Evolutionary conservation across 495 filamentous ascomycete genomes (phyloP).

Genomic region (Sphaerosporella brunnea): DNA sequence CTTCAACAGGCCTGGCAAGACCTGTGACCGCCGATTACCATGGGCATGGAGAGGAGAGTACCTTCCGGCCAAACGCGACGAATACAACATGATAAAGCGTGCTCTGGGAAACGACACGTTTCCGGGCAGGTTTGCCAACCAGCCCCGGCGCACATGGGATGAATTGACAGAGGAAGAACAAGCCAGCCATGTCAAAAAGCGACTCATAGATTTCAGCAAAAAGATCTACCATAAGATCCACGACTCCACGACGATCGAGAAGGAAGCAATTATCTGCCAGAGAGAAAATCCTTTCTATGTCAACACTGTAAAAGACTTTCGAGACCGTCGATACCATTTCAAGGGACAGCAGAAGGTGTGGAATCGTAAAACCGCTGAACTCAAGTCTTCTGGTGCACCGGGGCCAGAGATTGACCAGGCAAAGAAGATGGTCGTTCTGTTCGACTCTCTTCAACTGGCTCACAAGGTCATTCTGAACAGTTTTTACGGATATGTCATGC

Average conservation of each 20-base stretch:
- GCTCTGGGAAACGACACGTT: conserved; percentile 88
- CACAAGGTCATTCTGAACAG: conserved; percentile 99
- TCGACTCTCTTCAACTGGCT: conserved; percentile 87
- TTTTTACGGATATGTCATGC: conserved; percentile 99
- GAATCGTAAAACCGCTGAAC: conserved; percentile 82
- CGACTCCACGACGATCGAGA: conserved; percentile 78
- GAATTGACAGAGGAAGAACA: conserved; percentile 76
- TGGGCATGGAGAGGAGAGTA: conserved; percentile 99
- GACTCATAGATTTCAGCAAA: conserved; percentile 82
- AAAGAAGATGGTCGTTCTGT: conserved; percentile 96
- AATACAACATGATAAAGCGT: conserved; percentile 97
- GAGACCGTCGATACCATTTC: conserved; percentile 92
- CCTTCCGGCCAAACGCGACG: conserved; percentile 81
- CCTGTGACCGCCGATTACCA: conserved; percentile 82
- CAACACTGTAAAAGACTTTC: conserved; percentile 83
- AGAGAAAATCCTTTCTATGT: conserved; percentile 98
- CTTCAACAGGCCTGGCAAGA: conserved; percentile 95
- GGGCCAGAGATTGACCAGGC: conserved; percentile 69
- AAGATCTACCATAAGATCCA: conserved; percentile 99
- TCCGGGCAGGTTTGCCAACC: conserved; percentile 52
- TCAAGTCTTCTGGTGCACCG: conserved; percentile 65
- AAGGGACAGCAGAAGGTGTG: conserved; percentile 96
- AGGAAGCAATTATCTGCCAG: conserved; percentile 96
- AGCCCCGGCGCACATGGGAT: conserved; percentile 54
- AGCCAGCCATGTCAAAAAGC: conserved; percentile 61